Percentiles rank a stretch among this genome's conserved stretches.
phyloP scores from a whole-genome alignment of 116 monocot genomes.

The Phalaenopsis hybrid region DNA sequence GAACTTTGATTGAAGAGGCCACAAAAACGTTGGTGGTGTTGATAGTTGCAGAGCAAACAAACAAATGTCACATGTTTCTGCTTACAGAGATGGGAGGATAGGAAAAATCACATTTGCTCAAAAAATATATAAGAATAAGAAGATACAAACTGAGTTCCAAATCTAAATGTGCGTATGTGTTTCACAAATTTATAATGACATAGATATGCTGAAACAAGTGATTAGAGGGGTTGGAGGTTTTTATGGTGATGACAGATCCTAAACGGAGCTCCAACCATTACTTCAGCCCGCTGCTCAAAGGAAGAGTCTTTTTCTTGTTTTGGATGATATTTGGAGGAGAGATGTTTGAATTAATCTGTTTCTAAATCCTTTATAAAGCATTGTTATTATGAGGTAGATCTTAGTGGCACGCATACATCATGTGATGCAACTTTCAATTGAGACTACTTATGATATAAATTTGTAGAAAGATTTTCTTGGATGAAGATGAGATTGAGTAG shows the following conservation, averaged over 20 bases:
- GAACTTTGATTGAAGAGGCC: constrained; percentile 8
- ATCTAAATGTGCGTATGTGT: constrained; percentile 32
- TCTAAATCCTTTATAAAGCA: too few species aligned
- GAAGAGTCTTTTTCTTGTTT: constrained; percentile 35
- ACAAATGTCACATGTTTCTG: constrained; percentile 5
- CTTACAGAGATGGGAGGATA: constrained; percentile 39
- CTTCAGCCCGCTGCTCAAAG: background rate
- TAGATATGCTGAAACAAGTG: constrained; percentile 24
- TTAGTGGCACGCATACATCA: too few species aligned
- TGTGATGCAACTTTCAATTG: too few species aligned
- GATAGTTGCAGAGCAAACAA: background rate
- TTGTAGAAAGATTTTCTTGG: too few species aligned
- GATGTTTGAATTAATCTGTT: constrained; percentile 25
- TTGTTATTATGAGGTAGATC: too few species aligned
- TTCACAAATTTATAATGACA: constrained; percentile 18
- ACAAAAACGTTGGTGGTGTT: background rate
- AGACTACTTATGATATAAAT: too few species aligned
- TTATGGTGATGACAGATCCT: constrained; percentile 8
- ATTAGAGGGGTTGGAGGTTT: constrained; percentile 3
- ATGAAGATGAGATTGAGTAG: too few species aligned
- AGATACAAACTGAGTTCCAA: constrained; percentile 15
- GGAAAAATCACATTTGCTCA: constrained; percentile 44
- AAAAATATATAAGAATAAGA: constrained; percentile 19
- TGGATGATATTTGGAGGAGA: constrained; percentile 40
- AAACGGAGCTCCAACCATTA: constrained; percentile 6